Conservation (phyloP, 139 green algal genomes). For the Spirogloea muscicola region DNA sequence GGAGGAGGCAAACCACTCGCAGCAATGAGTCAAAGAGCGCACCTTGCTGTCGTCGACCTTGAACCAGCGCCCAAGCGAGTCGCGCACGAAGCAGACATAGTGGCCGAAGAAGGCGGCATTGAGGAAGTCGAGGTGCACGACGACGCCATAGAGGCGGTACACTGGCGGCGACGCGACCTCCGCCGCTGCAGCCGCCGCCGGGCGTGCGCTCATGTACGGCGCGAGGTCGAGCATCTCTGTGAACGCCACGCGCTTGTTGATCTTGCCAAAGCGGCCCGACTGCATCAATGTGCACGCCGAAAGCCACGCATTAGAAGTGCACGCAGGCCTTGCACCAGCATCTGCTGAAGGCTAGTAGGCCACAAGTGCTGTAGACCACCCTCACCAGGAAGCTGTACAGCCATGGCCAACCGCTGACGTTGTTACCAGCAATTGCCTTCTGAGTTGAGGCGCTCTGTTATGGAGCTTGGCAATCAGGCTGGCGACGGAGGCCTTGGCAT, state of each 20-base stretch:
- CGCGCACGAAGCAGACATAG: conserved; percentile 46
- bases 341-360: no score
- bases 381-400: no score
- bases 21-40: not conserved
- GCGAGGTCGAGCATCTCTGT: conserved; percentile 30
- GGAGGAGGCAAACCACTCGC: not conserved
- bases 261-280: conserved; percentile 65
- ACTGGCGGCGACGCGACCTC: not conserved
- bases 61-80: conserved; percentile 16
- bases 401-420: no score
- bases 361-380: no score
- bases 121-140: conserved; percentile 45
- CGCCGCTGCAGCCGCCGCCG: not conserved
- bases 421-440: no score
- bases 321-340: no score
- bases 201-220: conserved; percentile 32
- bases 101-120: conserved; percentile 41
- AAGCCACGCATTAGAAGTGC: not conserved
- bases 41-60: conserved; percentile 39
- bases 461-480: no score
- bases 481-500: no score
- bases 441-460: no score
- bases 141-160: conserved; percentile 42
- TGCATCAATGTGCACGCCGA: conserved; percentile 2
- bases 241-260: conserved; percentile 76